A percentile compares a stretch with the other conserved stretches of the same genome.
Conservation (phyloP, 495 filamentous ascomycete species). For the Podospora conica region DNA sequence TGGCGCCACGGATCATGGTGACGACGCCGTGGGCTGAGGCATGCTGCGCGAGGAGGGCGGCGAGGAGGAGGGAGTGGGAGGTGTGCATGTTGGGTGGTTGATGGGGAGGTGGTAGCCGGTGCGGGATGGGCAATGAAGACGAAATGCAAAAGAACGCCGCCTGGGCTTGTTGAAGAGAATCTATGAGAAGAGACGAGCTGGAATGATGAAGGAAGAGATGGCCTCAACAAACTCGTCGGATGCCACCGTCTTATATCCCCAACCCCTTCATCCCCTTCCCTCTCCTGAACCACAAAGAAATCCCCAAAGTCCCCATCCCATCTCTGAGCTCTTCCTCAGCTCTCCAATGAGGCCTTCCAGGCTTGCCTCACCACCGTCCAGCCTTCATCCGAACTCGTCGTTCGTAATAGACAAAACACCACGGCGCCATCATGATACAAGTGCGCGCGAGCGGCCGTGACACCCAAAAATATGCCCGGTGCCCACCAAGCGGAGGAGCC, state of each 20-base stretch:
- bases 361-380: background rate
- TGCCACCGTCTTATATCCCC: background rate
- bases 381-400: background rate
- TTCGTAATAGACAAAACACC: background rate
- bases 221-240: background rate
- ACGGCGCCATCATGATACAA: background rate
- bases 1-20: constrained; percentile 46
- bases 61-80: constrained; percentile 20
- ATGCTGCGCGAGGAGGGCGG: constrained; percentile 22
- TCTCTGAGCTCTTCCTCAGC: background rate
- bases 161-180: background rate
- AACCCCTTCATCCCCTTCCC: too few species aligned
- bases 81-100: constrained; percentile 27
- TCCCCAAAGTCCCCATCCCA: background rate
- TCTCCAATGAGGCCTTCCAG: background rate
- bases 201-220: background rate
- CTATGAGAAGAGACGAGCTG: background rate
- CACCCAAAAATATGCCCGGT: background rate
- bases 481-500: background rate
- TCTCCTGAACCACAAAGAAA: background rate
- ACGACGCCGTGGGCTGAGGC: constrained; percentile 44
- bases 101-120: background rate
- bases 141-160: background rate
- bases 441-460: background rate
- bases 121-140: background rate